Evolutionary conservation across 441 rosid genomes (phyloP), one percentile per base, ranked within the genome.

Genomic region (Gossypium laxum): DNA sequence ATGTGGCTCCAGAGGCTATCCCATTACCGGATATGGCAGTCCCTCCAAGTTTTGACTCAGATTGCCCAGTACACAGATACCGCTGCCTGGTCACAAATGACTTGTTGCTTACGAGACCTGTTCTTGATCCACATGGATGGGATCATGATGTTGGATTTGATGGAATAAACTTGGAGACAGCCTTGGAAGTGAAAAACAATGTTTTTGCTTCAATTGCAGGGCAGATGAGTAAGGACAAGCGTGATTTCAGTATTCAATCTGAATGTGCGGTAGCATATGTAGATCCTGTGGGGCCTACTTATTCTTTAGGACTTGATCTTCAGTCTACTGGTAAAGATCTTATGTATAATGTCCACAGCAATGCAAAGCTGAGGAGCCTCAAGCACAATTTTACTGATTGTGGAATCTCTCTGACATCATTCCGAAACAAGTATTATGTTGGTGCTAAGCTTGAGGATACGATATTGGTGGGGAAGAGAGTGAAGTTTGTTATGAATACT

Each of bases 101-200:
- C 55, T 86, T 82, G 79, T 85, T 87, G 87, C 79, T 87, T 69
- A 80, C 73, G 52, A 87, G 96, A 81, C 97, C 97, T 52, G 97
- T 94, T 76, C 89, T 87, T 69, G 92, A 94, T 75, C 89, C 94
- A 66, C 92, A 89, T 51, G 97, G 98, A 15, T 91, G 97, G 98
- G 98, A 94, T 85, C 91, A 85, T 43, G 98, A 91, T 77, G 91
- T 91, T 17, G 91, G 98, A 18, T 94, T 90, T 67, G 97, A 94
- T 72, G 97, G 96, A 50, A 75, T 94, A 75, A 91, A 82, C 80
- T 77, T 90, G 75, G 97, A 94, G 81, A 82, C 92, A 41, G 85
- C 88, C 75, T 54, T 78, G 50, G 91, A 86, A 76, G 22, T 84
- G 10, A 81, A 80, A 67, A 82, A 50, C 75, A 82, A 89, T 72